Percentiles rank a stretch among this genome's conserved stretches.
These are phyloP conservation scores for Lycium barbarum DNA, from an alignment of 257 asterid species.

Conservation along the genomic window DNA sequence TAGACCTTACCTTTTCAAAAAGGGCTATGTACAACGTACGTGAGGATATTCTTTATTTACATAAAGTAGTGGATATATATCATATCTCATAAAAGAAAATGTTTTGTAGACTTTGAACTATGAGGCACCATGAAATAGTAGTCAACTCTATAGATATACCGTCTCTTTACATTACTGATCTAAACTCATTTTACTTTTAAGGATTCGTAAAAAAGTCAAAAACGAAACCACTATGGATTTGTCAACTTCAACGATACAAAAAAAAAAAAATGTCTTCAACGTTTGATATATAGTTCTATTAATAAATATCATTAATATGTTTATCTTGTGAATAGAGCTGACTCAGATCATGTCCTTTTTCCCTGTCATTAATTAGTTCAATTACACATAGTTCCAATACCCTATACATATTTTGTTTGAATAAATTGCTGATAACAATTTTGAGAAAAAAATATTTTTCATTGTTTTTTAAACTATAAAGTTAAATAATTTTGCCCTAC, in stretches of 20 bases:
- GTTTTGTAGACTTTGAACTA: background rate
- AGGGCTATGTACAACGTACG: background rate
- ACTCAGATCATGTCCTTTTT: background rate
- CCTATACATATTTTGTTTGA: background rate
- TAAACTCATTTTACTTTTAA: background rate
- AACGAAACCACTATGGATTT: background rate
- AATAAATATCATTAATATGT: background rate
- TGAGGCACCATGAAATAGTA: background rate
- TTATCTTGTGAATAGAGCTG: background rate
- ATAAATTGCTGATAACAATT: background rate
- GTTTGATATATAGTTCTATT: background rate
- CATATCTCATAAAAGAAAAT: no score
- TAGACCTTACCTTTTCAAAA: background rate
- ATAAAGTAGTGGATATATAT: background rate
- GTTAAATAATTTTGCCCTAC: background rate
- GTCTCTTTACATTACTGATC: background rate
- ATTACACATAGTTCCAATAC: background rate
- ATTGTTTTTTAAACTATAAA: background rate
- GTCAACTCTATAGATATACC: background rate
- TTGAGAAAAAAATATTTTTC: background rate
- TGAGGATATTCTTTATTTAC: background rate
- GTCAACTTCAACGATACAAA: background rate
- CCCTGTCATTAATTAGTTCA: conserved; percentile 11
- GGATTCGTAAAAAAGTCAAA: background rate
- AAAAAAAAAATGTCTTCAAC: background rate